Evolutionary conservation across 371 early-diverging fungal genomes (phyloP), one percentile per base, ranked within the genome.

Genomic region (Mucor saturninus): DNA sequence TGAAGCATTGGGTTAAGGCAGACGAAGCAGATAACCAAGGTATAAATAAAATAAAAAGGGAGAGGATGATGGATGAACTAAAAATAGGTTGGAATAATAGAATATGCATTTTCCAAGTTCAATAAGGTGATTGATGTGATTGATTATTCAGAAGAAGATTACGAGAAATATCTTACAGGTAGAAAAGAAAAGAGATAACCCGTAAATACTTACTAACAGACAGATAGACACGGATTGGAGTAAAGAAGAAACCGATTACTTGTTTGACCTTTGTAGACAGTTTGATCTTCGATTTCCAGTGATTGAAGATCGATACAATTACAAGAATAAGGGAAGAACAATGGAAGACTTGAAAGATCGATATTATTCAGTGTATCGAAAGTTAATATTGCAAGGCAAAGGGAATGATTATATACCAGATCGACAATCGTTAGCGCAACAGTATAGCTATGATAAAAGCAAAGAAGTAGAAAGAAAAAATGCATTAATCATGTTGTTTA

Each of bases 201-300:
- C 2, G 3, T 42, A 26, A 4, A 32, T 4, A 15, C 3, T 40
- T 3, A 9, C 14, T 14, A 4, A 50, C 3, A 30, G 5, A 13
- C 26, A 31, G 26, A 63, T 62, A 84, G 91, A 88, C 59, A 69
- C 83, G 5, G 88, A 86, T 38, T 97, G 98, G 98, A 85, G 89
- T 13, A 83, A 84, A 52, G 89, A 87, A 15, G 97, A 97, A 59
- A 96, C 97, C 0, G 90, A 88, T 68, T 89, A 95, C 53, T 76
- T 97, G 28, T 86, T 93, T 56, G 75, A 79, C 9, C 72, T 96
- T 38, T 95, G 95, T 65, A 69, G 79, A 56, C 70, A 78, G 56
- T 95, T 86, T 62, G 95, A 96, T 67, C 71, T 94, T 54, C 81
- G 94, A 14, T 97, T 93, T 75, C 73, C 89, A 15, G 87, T 97